phyloP scores from a whole-genome alignment of 768 basidiomycete genomes.

The Myochromella boudieri region DNA sequence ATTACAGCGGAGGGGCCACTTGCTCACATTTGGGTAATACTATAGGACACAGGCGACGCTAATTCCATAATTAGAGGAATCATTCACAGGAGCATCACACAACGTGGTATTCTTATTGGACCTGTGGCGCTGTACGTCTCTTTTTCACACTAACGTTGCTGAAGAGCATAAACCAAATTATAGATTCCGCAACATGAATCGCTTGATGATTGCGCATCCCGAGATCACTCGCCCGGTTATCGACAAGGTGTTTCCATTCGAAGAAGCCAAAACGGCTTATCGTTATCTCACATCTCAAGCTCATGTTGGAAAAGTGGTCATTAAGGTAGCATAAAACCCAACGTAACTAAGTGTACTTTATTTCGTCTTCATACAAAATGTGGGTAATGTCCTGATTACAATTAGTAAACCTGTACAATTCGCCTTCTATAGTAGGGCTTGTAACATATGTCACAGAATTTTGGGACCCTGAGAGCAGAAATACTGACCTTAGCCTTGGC shows the following conservation, averaged over 20 bases:
- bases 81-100: constrained; percentile 37
- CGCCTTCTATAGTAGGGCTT: too few species aligned
- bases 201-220: constrained; percentile 41
- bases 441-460: too few species aligned
- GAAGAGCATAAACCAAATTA: background rate
- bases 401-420: too few species aligned
- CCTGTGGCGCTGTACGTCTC: constrained; percentile 55
- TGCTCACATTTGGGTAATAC: constrained; percentile 7
- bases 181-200: constrained; percentile 56
- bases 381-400: too few species aligned
- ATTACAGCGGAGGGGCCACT: background rate
- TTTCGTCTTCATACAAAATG: too few species aligned
- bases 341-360: too few species aligned
- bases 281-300: constrained; percentile 50
- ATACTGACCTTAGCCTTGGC: too few species aligned
- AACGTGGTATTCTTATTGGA: constrained; percentile 57
- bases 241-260: constrained; percentile 59
- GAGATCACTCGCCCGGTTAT: constrained; percentile 47
- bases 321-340: too few species aligned
- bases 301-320: constrained; percentile 63
- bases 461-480: too few species aligned
- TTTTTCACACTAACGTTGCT: background rate
- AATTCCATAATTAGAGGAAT: constrained; percentile 22
- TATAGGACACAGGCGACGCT: constrained; percentile 24
- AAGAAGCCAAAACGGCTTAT: constrained; percentile 52